Evolutionary conservation across 1,284 basidiomycete species (phyloP).

Genomic region (Melampsora americana): DNA sequence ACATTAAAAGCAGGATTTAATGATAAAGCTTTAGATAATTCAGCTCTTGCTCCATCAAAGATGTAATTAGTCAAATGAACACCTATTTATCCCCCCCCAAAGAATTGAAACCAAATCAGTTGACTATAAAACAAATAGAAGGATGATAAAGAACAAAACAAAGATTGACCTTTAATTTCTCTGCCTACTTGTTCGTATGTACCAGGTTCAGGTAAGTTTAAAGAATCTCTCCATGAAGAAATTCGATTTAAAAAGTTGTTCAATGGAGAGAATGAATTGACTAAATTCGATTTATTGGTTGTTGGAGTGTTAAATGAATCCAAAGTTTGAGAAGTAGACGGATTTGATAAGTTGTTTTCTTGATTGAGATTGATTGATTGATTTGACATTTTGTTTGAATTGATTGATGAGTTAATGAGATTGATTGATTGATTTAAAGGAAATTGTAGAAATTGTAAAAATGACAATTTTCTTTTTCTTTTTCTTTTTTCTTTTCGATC

Average conservation of each 20-base stretch:
- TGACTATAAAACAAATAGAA: neutral
- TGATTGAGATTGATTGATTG: neutral
- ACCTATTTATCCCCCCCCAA: slow-evolving; percentile 60
- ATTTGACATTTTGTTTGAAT: neutral
- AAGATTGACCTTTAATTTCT: slow-evolving; percentile 34
- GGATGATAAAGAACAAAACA: neutral
- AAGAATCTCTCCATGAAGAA: slow-evolving; percentile 33
- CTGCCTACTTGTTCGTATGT: slow-evolving; percentile 43
- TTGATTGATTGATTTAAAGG: too few relatives aligned
- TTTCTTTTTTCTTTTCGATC: too few relatives aligned
- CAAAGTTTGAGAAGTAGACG: neutral
- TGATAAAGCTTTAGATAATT: slow-evolving; percentile 89
- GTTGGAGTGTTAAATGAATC: neutral
- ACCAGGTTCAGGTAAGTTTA: slow-evolving; percentile 41
- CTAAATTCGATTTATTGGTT: neutral
- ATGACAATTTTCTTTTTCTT: too few relatives aligned
- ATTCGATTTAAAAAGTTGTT: neutral
- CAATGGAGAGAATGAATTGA: neutral
- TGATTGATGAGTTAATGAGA: neutral
- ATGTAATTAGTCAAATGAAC: slow-evolving; percentile 90
- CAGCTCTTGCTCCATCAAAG: slow-evolving; percentile 94
- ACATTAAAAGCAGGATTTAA: slow-evolving; percentile 95
- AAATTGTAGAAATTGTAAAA: too few relatives aligned
- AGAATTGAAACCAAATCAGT: neutral
- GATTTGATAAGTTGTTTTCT: neutral